These are phyloP conservation scores for Fermentozyma sake DNA, from an alignment of 1,139 yeast genomes.

Conservation along the genomic window DNA sequence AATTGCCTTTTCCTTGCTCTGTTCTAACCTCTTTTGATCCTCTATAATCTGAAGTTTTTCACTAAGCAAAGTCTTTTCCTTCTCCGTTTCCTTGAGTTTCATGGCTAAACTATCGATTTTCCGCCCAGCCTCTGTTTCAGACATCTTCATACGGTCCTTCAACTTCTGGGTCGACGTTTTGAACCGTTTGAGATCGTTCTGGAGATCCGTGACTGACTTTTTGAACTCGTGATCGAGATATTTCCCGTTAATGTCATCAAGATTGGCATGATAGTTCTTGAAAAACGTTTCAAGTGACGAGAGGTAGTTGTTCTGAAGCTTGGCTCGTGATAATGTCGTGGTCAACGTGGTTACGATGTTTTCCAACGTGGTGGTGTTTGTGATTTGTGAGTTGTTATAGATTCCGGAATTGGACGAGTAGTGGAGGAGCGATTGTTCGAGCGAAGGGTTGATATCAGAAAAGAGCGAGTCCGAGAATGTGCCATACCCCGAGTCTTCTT, in stretches of 20 bases:
- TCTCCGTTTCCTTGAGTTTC: slow-evolving; percentile 7
- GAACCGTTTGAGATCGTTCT: slow-evolving; percentile 19
- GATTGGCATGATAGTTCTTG: slow-evolving; percentile 21
- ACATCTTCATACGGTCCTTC: slow-evolving; percentile 14
- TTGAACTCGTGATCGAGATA: slow-evolving; percentile 23
- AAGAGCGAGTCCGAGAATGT: slow-evolving; percentile 69
- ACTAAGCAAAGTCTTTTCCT: slow-evolving; percentile 7
- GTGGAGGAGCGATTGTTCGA: slow-evolving; percentile 60
- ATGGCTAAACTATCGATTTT: slow-evolving; percentile 17
- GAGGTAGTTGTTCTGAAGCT: slow-evolving; percentile 35
- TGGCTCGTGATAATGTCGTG: slow-evolving; percentile 26
- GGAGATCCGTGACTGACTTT: slow-evolving; percentile 15
- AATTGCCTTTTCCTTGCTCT: slow-evolving; percentile 3
- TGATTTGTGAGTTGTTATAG: slow-evolving; percentile 57
- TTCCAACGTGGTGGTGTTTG: slow-evolving; percentile 51
- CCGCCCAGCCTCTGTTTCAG: slow-evolving; percentile 16
- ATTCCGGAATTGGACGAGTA: slow-evolving; percentile 57
- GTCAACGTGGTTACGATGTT: slow-evolving; percentile 26
- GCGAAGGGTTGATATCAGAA: slow-evolving; percentile 64
- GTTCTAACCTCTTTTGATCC: slow-evolving; percentile 1
- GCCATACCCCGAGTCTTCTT: background rate
- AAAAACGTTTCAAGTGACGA: slow-evolving; percentile 28
- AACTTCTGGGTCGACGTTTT: slow-evolving; percentile 15
- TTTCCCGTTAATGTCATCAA: slow-evolving; percentile 26
- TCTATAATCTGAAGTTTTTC: slow-evolving; percentile 6